Evolutionary conservation across 768 basidiomycete species (phyloP).

Genomic region (Lactifluus hygrophoroides): DNA sequence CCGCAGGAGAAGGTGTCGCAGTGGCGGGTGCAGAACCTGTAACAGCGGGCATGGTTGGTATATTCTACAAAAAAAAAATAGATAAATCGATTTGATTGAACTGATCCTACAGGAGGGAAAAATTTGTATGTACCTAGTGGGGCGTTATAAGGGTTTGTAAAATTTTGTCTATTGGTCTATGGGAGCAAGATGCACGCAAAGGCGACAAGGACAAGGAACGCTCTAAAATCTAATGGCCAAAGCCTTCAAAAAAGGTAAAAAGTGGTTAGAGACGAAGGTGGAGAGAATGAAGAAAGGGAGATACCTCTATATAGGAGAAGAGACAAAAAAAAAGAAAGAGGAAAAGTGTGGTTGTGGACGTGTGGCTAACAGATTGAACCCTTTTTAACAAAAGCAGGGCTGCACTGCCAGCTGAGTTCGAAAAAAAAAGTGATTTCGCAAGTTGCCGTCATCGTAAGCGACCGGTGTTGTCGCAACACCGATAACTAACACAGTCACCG

Average conservation of each 20-base stretch:
- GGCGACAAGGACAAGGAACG: conserved; percentile 54
- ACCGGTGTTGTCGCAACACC: neutral
- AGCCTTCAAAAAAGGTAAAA: conserved; percentile 26
- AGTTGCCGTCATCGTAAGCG: neutral
- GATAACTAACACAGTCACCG: neutral
- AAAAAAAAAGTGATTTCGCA: conserved; percentile 2
- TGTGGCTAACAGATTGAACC: neutral
- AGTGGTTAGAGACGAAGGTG: neutral
- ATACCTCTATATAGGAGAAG: conserved; percentile 31
- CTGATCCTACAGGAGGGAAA: neutral
- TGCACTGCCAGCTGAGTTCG: conserved; percentile 13
- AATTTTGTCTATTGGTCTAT: conserved; percentile 28
- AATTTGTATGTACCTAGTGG: conserved; percentile 35
- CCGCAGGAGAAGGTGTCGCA: conserved; percentile 50
- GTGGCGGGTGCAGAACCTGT: conserved; percentile 55
- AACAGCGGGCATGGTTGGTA: conserved; percentile 71
- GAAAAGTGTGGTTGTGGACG: neutral
- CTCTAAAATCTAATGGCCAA: conserved; percentile 50
- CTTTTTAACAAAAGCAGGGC: neutral
- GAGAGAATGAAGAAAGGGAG: conserved; percentile 22
- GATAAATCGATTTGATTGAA: conserved; percentile 10
- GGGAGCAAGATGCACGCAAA: conserved; percentile 34
- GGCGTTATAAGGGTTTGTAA: conserved; percentile 28
- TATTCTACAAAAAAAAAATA: conserved; percentile 31
- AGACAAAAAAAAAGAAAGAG: conserved; percentile 33